Evolutionary conservation across 1,284 basidiomycete species (phyloP), one percentile per base, ranked within the genome.

Genomic region (Pseudozyma flocculosa): DNA sequence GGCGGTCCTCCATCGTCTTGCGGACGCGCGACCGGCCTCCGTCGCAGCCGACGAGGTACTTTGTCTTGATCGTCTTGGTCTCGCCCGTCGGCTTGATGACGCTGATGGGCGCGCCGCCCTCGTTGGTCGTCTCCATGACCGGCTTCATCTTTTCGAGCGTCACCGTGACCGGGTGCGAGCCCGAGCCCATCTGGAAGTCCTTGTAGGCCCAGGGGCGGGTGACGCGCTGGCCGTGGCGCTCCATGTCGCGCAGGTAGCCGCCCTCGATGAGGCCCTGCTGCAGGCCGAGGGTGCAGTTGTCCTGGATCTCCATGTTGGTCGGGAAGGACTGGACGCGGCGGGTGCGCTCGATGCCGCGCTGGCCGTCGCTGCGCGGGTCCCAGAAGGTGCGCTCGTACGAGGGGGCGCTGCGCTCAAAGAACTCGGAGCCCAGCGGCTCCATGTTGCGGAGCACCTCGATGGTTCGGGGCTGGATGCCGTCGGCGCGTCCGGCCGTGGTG

Each of bases 371-470:
- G 51, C 70, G 60, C 47, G 65, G 75, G 37, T 73, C 79, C 79
- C 79, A 80, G 57, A 80, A 80, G 2, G 79, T 73, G 22, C 79
- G 73, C 59, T 80, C 79, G 63, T 78, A 79, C 21, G 78, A 78
- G 24, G 76, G 62, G 7, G 75, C 70, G 23, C 69, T 70, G 38
- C 68, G 59, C 11, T 53, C 49, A 42, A 73, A 63, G 45, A 78
- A 68, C 43, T 77, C 73, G 34, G 61, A 54, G 40, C 76, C 76
- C 2, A 78, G 57, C 17, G 76, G 76, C 59, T 76, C 66, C 75
- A 78, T 77, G 63, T 75, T 77, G 34, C 65, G 66, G 22, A 90
- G 78, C 7, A 89, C 85, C 76, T 90, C 88, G 43, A 89, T 84
- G 15, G 72, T 74, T 19, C 70, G 77, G 1, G 79, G 78, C 62